Conservation (phyloP, 257 asterid species). For the Ballota nigra region DNA sequence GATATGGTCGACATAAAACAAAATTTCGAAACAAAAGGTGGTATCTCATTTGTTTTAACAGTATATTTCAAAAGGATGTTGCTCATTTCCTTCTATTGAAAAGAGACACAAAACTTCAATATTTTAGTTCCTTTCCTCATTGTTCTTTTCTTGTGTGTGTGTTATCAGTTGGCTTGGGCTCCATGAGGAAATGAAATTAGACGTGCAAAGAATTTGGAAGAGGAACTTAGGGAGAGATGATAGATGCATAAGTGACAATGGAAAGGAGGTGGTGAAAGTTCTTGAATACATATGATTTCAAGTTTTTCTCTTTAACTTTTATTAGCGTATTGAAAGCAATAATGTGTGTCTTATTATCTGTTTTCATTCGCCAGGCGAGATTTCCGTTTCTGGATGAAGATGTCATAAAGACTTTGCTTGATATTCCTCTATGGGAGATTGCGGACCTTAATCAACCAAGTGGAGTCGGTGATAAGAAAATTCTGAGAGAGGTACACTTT, state of each 20-base stretch:
- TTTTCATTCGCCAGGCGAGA: constrained; percentile 66
- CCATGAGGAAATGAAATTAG: constrained; percentile 88
- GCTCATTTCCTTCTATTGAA: neutral
- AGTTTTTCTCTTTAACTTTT: neutral
- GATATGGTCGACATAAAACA: constrained; percentile 96
- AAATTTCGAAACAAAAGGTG: constrained; percentile 81
- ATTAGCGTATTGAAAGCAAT: neutral
- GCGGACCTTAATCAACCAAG: constrained; percentile 87
- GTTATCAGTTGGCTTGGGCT: constrained; percentile 77
- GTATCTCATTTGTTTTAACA: neutral
- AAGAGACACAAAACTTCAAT: neutral
- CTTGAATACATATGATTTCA: constrained; percentile 9
- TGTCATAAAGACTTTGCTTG: constrained; percentile 76
- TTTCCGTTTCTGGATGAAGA: constrained; percentile 94
- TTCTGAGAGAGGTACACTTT: constrained; percentile 70
- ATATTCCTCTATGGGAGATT: constrained; percentile 89
- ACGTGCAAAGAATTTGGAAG: constrained; percentile 98
- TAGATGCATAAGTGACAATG: constrained; percentile 85
- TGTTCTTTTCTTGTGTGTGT: neutral
- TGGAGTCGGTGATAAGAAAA: constrained; percentile 86
- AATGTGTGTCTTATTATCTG: neutral
- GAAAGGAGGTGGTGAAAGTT: constrained; percentile 66
- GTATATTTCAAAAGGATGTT: neutral
- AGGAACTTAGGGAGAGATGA: constrained; percentile 98
- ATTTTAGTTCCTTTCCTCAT: neutral